Base-by-base conservation (phyloP, 495 filamentous ascomycete species). In the Penicillium tannophilum region DNA sequence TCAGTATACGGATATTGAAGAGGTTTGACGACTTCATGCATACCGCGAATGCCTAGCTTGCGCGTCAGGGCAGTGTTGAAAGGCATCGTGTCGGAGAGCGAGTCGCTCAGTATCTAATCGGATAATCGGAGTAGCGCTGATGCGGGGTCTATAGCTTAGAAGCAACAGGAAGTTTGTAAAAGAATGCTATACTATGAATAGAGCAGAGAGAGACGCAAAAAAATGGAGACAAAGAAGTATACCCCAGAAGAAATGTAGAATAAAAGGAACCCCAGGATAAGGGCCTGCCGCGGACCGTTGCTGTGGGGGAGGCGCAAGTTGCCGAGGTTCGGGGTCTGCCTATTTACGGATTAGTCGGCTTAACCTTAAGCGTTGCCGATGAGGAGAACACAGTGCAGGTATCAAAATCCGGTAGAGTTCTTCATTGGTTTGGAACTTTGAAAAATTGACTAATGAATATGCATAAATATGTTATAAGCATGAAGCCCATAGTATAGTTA, bases 11-110 rank as follows among this genome's bases (percentile, higher is more conserved):
- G 10, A 6, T 9, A 39, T 23, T 43, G 17, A 33, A 23, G 0
- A 20, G 14, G 12, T 12, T 7, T 1, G 23, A 9, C 31, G 26
- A 51, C 9, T 41, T 17, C n/a, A 20, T n/a, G n/a, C 79, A 26
- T 82, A 92, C 90, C 78, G 67, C 83, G 81, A 70, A 98, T 98
- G 64, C 93, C 93, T 67, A 98, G 85, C 59, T 88, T 88, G 68
- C 90, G 82, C 47, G 93, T 98, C 52, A 98, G 82, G 58, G 88
- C 89, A 45, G 93, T 98, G 72, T 89, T 86, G 85, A 98, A 96
- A 61, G 90, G 91, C 93, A 98, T 97, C 46, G 49, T 73, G 62
- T 36, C 36, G 59, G n/a, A 47, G 23, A 31, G 26, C 16, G 16
- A 11, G 30, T 33, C 36, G 19, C 24, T 59, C n/a, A 48, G 39